Base-by-base conservation (phyloP, 768 basidiomycete species). In the Trametes cingulata region DNA sequence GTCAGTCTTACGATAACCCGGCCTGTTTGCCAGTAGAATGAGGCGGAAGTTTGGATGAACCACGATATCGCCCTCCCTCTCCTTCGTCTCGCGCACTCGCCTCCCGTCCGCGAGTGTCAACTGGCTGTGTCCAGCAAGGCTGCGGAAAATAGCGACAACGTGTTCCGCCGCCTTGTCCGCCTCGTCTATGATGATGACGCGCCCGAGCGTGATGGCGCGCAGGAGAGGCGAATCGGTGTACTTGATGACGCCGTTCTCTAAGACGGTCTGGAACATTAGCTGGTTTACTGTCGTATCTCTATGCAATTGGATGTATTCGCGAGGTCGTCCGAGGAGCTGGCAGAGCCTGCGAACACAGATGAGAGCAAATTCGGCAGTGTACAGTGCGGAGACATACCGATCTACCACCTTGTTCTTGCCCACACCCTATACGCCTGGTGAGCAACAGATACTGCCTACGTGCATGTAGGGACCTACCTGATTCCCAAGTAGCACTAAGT, bases 81-180 rank as follows among this genome's bases (percentile, higher is more conserved):
- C 81, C 42, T 69, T 69, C 22, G 70, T 67, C 5, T 75, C 72
- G 17, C 82, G 73, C 6, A 87, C 83, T 12, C 85, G 76, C 2
- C 86, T 75, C 15, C 87, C 86, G 69, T 88, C 85, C 0, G 86
- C 78, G 4, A 87, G 77, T 0, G 82, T 82, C 74, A 88, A 74
- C 68, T 87, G 86, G 10, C 82, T 78, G 56, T 86, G 85, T 2
- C 85, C 83, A 4, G 85, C 86, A 24, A 88, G 78, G 69, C 85
- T 86, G 27, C 85, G 77, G 80, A 88, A 87, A 51, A 88, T 81
- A 7, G 86, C 85, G 20, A 87, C 85, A 51, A 88, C 86, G 60
- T 88, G 85, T 66, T 88, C 86, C 8, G 86, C 85, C 8, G 86
- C 86, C 71, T 88, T 88, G 72, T 88, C 86, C 4, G 85, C 86